These are phyloP conservation scores for Xylaria longipes DNA, from an alignment of 495 filamentous ascomycete genomes.

Conservation along the genomic window DNA sequence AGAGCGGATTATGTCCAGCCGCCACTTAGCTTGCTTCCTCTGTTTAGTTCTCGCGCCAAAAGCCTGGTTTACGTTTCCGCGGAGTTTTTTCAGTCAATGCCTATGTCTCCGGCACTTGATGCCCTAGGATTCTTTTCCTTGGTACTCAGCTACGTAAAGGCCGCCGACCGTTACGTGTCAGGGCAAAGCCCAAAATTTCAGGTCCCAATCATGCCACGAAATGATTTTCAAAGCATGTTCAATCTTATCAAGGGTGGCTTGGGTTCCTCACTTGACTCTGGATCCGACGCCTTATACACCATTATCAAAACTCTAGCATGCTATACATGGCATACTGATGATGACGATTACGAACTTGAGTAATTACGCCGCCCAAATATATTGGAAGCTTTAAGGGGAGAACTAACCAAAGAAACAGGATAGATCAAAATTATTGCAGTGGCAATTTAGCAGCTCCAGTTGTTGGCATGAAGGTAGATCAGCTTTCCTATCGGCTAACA, in stretches of 20 bases:
- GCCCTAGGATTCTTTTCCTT: neutral
- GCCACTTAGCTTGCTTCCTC: too few relatives aligned
- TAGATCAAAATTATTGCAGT: neutral
- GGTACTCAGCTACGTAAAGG: neutral
- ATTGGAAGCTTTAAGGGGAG: too few relatives aligned
- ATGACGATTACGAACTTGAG: neutral
- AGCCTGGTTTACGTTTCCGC: neutral
- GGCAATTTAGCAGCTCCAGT: neutral
- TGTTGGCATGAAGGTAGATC: neutral
- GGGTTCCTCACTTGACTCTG: neutral
- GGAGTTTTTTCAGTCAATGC: neutral
- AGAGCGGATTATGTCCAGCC: neutral
- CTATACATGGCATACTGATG: neutral
- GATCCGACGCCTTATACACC: neutral
- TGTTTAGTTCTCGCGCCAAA: too few relatives aligned
- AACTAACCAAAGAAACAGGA: too few relatives aligned
- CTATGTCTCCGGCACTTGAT: neutral
- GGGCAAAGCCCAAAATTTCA: neutral
- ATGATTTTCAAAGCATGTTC: neutral
- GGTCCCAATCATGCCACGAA: neutral
- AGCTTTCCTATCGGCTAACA: neutral
- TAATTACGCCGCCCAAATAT: too few relatives aligned
- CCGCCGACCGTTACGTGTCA: neutral
- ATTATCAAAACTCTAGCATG: neutral
- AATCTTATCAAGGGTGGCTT: conserved; percentile 1